A percentile compares a stretch with the other conserved stretches of the same genome.
These are phyloP conservation scores for Podila clonocystis DNA, from an alignment of 192 early-diverging fungal species.

Conservation along the genomic window DNA sequence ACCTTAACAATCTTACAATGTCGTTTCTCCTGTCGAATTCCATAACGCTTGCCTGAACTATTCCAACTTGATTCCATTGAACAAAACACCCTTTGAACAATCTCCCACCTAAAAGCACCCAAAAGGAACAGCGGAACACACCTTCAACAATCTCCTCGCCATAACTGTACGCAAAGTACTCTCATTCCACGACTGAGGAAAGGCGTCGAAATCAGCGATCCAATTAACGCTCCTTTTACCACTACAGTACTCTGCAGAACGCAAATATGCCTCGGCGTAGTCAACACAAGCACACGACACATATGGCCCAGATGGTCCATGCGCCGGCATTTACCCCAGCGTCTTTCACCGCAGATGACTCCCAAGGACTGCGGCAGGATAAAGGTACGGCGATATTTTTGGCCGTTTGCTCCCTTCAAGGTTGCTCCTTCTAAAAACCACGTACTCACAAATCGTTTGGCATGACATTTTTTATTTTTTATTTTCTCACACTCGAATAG, in stretches of 20 bases:
- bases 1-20: conserved; percentile 1
- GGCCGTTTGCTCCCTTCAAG: too few species aligned
- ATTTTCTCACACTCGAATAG: neutral
- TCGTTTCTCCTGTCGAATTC: conserved; percentile 1
- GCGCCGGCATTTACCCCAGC: neutral
- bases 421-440: too few species aligned
- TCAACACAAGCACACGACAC: neutral
- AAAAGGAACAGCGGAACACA: too few species aligned
- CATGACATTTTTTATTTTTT: too few species aligned
- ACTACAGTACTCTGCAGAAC: neutral
- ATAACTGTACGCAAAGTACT: too few species aligned
- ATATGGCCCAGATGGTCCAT: conserved; percentile 4
- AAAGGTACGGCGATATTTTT: neutral
- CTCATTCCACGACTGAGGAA: too few species aligned
- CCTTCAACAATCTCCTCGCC: too few species aligned
- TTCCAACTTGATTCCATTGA: neutral
- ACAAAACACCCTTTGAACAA: too few species aligned
- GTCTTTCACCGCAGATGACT: neutral
- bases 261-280: conserved; percentile 1
- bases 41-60: neutral
- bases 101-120: too few species aligned
- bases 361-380: neutral
- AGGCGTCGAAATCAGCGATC: too few species aligned
- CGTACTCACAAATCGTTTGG: too few species aligned
- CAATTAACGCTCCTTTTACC: neutral